Evolutionary conservation across 1,284 basidiomycete species (phyloP), one percentile per base, ranked within the genome.

Genomic region (Termitomyces sp.): DNA sequence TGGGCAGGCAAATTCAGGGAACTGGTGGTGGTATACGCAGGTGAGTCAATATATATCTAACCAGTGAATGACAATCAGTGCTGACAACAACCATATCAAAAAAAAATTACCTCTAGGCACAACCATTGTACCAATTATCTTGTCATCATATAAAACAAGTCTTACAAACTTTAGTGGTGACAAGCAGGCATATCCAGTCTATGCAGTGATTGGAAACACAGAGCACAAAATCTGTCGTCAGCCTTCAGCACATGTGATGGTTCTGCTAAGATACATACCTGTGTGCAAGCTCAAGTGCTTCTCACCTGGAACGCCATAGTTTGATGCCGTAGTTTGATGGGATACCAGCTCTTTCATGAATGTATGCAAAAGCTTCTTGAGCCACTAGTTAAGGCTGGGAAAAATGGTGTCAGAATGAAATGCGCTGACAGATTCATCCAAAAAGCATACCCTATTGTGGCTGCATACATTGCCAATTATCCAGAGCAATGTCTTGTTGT

Each of bases 181-280:
- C 37, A 54, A 54, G 21, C 48, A 54, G 34, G 28, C 28, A 4
- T 38, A 38, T 9, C 35, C 16, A 3, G 9, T 38, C 16, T 38
- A 38, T 6, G 1, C 6, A 9, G 35, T 8, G 3, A 18, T 38
- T 1, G n/a, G 16, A 38, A 18, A 18, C 3, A 38, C 16, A 10
- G 35, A 38, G 16, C 5, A 38, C 10, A 9, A 38, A 10, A 38
- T 38, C 18, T 10, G 9, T 38, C 9, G 4, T 18, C 35, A 38
- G 16, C 35, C 35, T 38, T 38, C 16, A 4, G 35, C 16, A 16
- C 35, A 38, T 38, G 35, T 16, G 8, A 38, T 38, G 35, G 35
- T 75, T 1, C 62, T 78, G 0, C 39, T 77, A 3, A 73, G 67
- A 0, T 77, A 77, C 56, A 53, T 77, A 11, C 71, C 74, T 13